phyloP scores from a whole-genome alignment of 2,329 filamentous ascomycete genomes.

The Aspergillus spinulosporus region DNA sequence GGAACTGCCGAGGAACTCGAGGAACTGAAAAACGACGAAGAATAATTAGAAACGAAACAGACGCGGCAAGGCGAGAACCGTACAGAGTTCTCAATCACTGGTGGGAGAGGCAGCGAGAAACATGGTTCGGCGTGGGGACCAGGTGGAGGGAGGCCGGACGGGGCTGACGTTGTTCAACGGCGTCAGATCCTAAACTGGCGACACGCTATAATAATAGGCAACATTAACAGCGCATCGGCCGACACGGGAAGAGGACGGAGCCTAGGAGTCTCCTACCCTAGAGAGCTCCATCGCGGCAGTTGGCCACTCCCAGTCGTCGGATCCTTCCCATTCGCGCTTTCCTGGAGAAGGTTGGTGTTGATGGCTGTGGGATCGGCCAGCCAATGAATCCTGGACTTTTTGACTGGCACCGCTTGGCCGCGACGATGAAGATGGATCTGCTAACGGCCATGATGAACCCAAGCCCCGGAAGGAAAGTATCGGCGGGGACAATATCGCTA shows the following conservation, averaged over 20 bases:
- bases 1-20: neutral
- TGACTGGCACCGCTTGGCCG: slow-evolving; percentile 6
- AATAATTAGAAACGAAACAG: slow-evolving; percentile 3
- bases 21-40: neutral
- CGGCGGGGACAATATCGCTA: slow-evolving; percentile 23
- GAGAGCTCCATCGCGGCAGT: slow-evolving; percentile 1
- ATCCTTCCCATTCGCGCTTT: slow-evolving; percentile 11
- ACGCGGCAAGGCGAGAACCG: slow-evolving; percentile 10
- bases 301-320: slow-evolving; percentile 1
- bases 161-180: slow-evolving; percentile 18
- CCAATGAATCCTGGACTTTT: slow-evolving; percentile 19
- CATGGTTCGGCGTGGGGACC: slow-evolving; percentile 26
- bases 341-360: slow-evolving; percentile 4
- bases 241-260: slow-evolving; percentile 13
- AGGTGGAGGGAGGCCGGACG: slow-evolving; percentile 17
- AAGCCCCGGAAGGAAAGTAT: slow-evolving; percentile 25
- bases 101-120: slow-evolving; percentile 6
- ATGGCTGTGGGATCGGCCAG: slow-evolving; percentile 18
- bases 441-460: slow-evolving; percentile 26
- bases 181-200: slow-evolving; percentile 21
- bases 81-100: neutral
- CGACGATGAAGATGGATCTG: slow-evolving; percentile 22
- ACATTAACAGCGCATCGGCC: slow-evolving; percentile 15
- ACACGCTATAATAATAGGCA: neutral
- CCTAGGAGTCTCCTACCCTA: too few relatives aligned